Evolutionary conservation across 108 stramenopile genomes (phyloP), one percentile per base, ranked within the genome.

Genomic region (Cylindrotheca fusiformis): DNA sequence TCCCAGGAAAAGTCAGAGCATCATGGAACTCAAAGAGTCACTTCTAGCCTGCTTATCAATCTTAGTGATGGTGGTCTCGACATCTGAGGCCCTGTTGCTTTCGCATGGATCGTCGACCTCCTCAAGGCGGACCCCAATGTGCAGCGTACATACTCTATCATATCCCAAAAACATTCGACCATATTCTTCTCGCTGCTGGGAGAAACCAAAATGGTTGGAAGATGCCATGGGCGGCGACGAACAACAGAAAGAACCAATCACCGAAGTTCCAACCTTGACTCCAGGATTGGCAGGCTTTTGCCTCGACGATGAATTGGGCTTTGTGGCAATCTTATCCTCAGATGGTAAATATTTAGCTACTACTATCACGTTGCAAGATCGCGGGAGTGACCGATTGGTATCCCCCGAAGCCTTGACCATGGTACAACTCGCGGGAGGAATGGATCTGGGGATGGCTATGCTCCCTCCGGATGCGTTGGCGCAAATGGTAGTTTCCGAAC

Each of bases 351-450:
- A 10, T 41, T 6, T 41, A 6, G 36, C 36, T 10, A 14, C 14
- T 41, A 41, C 36, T 14, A 14, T 41, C 36, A 22, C 4, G 55
- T 48, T 1, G 27, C 36, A 41, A 41, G 36, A 10, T 60, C 36
- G 59, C 52, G 72, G 67, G 25, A 67, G 26, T 30, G 48, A 60
- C 6, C 48, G 56, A 27, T 20, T 66, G 18, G 28, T 21, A 44
- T 61, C 72, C 19, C 33, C 72, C 3, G 65, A 67, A 55, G 65
- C 72, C 18, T 46, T 73, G 36, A 57, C 54, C 14, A 54, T 66
- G 22, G 66, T 73, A 19, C 72, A 73, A 67, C 27, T 73, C 44
- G 58, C 72, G 4, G 72, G 72, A 30, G 72, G 66, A 33, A 22
- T 73, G 46, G 72, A 73, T 67, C 31, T 73, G 19, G 72, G 72